phyloP scores from a whole-genome alignment of 78 protist genomes.

The Tieghemostelium lacteum region DNA sequence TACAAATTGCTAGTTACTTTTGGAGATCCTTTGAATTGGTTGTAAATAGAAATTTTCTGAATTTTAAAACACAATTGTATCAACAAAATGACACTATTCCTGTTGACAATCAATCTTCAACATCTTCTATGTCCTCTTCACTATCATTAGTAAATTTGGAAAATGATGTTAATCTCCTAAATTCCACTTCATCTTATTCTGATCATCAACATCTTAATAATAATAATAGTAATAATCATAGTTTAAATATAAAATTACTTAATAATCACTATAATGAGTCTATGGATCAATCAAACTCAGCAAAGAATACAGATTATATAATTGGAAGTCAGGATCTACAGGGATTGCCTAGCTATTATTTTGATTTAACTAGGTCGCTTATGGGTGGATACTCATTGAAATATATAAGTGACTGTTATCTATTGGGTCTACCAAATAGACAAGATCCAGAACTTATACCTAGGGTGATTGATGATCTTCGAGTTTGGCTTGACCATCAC shows the following conservation, averaged over 20 bases:
- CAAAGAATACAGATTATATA: not conserved
- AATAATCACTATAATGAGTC: conserved; percentile 25
- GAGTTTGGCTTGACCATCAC: conserved; percentile 38
- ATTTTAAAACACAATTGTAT: conserved; percentile 5
- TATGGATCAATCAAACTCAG: not conserved
- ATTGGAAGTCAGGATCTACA: conserved; percentile 38
- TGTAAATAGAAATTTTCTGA: conserved; percentile 15
- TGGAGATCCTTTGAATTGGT: conserved; percentile 70
- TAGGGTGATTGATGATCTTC: conserved; percentile 53
- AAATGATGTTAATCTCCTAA: not conserved
- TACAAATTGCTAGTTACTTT: conserved; percentile 60
- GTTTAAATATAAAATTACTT: not conserved
- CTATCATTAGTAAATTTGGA: too few species aligned
- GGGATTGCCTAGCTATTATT: conserved; percentile 23
- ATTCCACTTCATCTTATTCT: not conserved
- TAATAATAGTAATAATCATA: not conserved
- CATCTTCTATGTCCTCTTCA: too few species aligned
- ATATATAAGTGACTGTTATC: conserved; percentile 31
- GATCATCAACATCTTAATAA: too few species aligned
- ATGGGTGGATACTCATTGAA: conserved; percentile 32
- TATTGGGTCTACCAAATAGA: conserved; percentile 58
- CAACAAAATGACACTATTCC: not conserved
- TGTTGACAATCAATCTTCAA: not conserved
- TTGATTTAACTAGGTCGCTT: conserved; percentile 44
- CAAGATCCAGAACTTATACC: conserved; percentile 50